Evolutionary conservation across 495 filamentous ascomycete genomes (phyloP).

Genomic region (Pseudomonodictys pantanalensis): DNA sequence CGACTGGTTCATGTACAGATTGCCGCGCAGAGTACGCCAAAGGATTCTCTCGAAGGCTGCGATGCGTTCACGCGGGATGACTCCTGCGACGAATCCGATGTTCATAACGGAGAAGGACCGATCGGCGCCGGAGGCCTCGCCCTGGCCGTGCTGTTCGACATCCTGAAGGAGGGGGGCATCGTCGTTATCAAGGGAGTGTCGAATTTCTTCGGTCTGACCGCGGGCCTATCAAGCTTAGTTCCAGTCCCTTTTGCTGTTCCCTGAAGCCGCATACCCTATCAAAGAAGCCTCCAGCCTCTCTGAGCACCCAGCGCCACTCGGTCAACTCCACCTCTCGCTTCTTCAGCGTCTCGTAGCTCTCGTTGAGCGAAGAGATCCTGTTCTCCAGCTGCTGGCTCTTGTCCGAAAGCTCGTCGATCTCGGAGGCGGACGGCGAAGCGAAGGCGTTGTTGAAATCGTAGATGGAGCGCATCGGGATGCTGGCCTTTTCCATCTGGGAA

Average conservation of each 20-base stretch:
- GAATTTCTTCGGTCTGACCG: conserved; percentile 94
- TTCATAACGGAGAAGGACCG: conserved; percentile 93
- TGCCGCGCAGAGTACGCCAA: conserved; percentile 93
- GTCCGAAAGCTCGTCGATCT: conserved; percentile 93
- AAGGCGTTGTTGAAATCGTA: conserved; percentile 80
- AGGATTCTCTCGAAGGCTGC: conserved; percentile 95
- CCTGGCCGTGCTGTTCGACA: conserved; percentile 78
- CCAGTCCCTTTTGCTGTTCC: not conserved
- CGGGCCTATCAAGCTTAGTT: conserved; percentile 58
- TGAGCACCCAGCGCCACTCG: conserved; percentile 96
- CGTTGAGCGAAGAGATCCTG: conserved; percentile 84
- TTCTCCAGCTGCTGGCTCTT: conserved; percentile 89
- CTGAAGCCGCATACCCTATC: conserved; percentile 57
- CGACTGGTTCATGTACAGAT: conserved; percentile 99
- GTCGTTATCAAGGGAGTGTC: conserved; percentile 82
- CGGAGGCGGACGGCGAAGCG: conserved; percentile 79
- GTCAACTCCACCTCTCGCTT: conserved; percentile 94
- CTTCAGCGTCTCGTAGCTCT: conserved; percentile 97
- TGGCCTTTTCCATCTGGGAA: conserved; percentile 87
- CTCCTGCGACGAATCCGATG: conserved; percentile 99
- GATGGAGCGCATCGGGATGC: conserved; percentile 75
- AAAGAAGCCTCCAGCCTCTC: conserved; percentile 94
- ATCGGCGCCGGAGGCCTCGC: conserved; percentile 59
- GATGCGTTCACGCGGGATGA: conserved; percentile 89
- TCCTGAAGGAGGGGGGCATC: conserved; percentile 52